These are phyloP conservation scores for Lichtheimia ornata DNA, from an alignment of 371 early-diverging fungal species.

Conservation along the genomic window DNA sequence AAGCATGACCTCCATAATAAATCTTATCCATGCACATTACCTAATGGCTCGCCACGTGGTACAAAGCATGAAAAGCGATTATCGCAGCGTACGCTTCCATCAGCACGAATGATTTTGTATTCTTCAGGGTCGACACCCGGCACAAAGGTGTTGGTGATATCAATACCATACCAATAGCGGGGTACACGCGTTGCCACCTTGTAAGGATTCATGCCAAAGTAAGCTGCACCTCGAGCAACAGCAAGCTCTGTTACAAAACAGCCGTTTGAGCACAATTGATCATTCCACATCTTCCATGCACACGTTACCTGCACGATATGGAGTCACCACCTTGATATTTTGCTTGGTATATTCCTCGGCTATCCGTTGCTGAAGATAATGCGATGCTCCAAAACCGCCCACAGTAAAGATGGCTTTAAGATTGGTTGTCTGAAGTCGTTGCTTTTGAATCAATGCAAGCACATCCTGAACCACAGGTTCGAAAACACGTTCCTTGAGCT, in stretches of 20 bases:
- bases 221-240: slow-evolving; percentile 50
- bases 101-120: slow-evolving; percentile 39
- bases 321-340: slow-evolving; percentile 31
- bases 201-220: slow-evolving; percentile 42
- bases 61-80: slow-evolving; percentile 49
- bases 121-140: slow-evolving; percentile 43
- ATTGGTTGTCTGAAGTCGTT: slow-evolving; percentile 31
- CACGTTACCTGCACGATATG: slow-evolving; percentile 42
- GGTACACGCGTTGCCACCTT: slow-evolving; percentile 46
- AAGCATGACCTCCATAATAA: neutral
- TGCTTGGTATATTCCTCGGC: slow-evolving; percentile 33
- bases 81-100: slow-evolving; percentile 45
- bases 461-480: slow-evolving; percentile 45
- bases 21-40: slow-evolving; percentile 13
- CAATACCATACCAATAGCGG: slow-evolving; percentile 51
- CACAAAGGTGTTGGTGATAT: slow-evolving; percentile 44
- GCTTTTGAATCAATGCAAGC: slow-evolving; percentile 28
- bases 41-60: slow-evolving; percentile 43
- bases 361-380: slow-evolving; percentile 42
- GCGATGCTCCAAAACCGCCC: slow-evolving; percentile 52
- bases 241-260: slow-evolving; percentile 34
- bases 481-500: slow-evolving; percentile 40
- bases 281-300: neutral
- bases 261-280: neutral
- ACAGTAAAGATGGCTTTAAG: slow-evolving; percentile 51